Evolutionary conservation across 805 yeast species (phyloP).

Genomic region (Pichia cabralensis): DNA sequence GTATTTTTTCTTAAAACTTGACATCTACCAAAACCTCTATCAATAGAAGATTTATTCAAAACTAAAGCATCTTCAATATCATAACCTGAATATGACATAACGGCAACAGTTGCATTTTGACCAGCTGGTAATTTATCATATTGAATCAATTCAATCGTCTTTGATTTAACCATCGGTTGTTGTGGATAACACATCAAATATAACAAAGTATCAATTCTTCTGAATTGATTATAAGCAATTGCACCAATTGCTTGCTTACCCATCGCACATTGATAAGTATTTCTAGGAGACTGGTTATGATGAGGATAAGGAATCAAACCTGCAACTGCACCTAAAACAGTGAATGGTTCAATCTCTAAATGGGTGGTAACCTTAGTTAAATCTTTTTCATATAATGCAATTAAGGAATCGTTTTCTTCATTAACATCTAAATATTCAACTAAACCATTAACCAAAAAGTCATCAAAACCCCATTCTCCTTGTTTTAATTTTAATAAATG

Average conservation of each 20-base stretch:
- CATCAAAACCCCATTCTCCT: slow-evolving; percentile 84
- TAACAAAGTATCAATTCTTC: slow-evolving; percentile 87
- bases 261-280: slow-evolving; percentile 92
- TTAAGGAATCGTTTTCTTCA: slow-evolving; percentile 89
- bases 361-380: slow-evolving; percentile 61
- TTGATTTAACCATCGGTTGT: slow-evolving; percentile 98
- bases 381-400: slow-evolving; percentile 77
- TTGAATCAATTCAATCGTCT: slow-evolving; percentile 89
- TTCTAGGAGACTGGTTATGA: slow-evolving; percentile 87
- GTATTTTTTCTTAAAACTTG: slow-evolving; percentile 92
- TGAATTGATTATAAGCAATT: slow-evolving; percentile 92
- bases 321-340: slow-evolving; percentile 87
- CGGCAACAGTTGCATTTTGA: slow-evolving; percentile 97
- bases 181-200: slow-evolving; percentile 98
- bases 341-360: slow-evolving; percentile 91
- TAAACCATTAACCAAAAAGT: slow-evolving; percentile 71
- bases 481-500: slow-evolving; percentile 54
- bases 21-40: slow-evolving; percentile 96
- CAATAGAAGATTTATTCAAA: slow-evolving; percentile 84
- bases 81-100: slow-evolving; percentile 97
- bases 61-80: slow-evolving; percentile 99
- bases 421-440: slow-evolving; percentile 96
- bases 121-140: slow-evolving; percentile 98
- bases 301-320: slow-evolving; percentile 89
- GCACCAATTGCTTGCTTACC: slow-evolving; percentile 99